A percentile compares a stretch with the other conserved stretches of the same genome.
phyloP scores from a whole-genome alignment of 257 asterid genomes.

The Parsonsia alboflavescens region DNA sequence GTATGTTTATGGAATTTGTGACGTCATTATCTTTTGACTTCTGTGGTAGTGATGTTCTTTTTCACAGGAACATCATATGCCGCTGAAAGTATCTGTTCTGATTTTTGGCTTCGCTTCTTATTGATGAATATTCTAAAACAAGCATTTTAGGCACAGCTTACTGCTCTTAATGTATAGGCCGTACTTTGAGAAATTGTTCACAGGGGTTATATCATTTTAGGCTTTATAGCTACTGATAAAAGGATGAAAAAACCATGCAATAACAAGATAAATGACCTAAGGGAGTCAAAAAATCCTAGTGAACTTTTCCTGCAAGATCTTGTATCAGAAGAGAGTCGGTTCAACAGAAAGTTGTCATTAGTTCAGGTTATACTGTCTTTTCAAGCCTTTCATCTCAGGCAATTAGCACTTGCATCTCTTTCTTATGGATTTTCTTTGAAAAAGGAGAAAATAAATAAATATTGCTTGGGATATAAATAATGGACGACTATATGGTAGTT shows the following conservation, averaged over 20 bases:
- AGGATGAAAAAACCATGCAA: neutral
- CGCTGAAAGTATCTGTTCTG: neutral
- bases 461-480: neutral
- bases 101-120: neutral
- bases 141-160: neutral
- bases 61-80: neutral
- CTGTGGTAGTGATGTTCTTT: neutral
- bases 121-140: neutral
- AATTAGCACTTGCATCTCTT: neutral
- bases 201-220: neutral
- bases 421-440: neutral
- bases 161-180: neutral
- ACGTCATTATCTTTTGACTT: neutral
- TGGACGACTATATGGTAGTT: neutral
- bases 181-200: neutral
- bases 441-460: neutral
- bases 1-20: slow-evolving; percentile 32
- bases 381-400: neutral
- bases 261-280: neutral
- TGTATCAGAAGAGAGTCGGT: neutral
- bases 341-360: neutral
- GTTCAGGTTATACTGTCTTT: neutral
- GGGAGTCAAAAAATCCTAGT: neutral
- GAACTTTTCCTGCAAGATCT: neutral
- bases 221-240: neutral